Evolutionary conservation across 176 grass and related monocot genomes (phyloP).

Genomic region (Oryza meridionalis): DNA sequence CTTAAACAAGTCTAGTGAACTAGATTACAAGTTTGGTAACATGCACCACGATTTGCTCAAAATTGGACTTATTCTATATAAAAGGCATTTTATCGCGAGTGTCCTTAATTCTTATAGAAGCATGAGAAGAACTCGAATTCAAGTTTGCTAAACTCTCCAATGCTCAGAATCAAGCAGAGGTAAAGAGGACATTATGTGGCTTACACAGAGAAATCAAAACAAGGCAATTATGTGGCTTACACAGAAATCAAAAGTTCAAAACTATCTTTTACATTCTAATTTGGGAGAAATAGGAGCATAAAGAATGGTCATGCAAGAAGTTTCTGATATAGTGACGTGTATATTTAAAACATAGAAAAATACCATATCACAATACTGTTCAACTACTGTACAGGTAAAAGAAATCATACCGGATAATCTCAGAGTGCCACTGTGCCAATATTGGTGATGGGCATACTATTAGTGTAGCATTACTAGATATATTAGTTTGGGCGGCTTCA

Average conservation of each 20-base stretch:
- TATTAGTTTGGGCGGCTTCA: conserved; percentile 72
- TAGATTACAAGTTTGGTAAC: not conserved
- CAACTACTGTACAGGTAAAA: conserved; percentile 30
- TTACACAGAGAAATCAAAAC: conserved; percentile 15
- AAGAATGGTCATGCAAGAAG: conserved; percentile 6
- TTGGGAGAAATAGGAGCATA: conserved; percentile 6
- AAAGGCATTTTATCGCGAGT: conserved; percentile 19
- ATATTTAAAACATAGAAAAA: conserved; percentile 9
- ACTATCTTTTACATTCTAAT: conserved; percentile 24
- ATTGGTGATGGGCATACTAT: conserved; percentile 92
- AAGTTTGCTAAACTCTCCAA: conserved; percentile 33
- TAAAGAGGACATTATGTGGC: not conserved
- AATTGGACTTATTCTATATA: not conserved
- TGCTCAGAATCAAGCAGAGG: conserved; percentile 13
- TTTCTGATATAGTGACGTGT: not conserved
- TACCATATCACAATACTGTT: not conserved
- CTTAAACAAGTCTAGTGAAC: not conserved
- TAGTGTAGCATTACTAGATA: conserved; percentile 71
- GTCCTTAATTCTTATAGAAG: conserved; percentile 12
- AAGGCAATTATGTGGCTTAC: not conserved
- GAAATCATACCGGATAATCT: conserved; percentile 80
- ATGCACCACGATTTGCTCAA: not conserved
- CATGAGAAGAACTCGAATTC: conserved; percentile 19
- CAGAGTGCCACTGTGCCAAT: conserved; percentile 89
- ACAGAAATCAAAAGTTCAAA: conserved; percentile 10